Conservation (phyloP, 2,329 filamentous ascomycete species). For the Fusarium sp. region DNA sequence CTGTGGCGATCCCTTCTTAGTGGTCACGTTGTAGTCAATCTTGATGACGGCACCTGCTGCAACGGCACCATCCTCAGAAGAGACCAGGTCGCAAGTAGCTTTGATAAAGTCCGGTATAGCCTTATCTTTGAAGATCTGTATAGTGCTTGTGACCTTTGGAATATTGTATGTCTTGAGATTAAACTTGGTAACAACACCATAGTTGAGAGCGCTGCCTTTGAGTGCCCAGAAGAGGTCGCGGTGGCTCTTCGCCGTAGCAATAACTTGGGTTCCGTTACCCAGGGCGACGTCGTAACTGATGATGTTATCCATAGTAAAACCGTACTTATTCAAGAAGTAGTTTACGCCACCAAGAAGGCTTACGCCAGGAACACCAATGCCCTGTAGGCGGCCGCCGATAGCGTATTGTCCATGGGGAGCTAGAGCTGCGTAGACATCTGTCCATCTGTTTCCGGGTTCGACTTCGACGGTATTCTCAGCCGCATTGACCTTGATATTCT, state of each 20-base stretch:
- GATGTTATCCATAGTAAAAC: slow-evolving; percentile 48
- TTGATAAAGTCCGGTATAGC: slow-evolving; percentile 46
- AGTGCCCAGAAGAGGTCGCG: slow-evolving; percentile 55
- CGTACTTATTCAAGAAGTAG: slow-evolving; percentile 50
- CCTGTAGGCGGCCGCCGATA: slow-evolving; percentile 51
- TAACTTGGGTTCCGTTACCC: slow-evolving; percentile 57
- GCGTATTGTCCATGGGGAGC: slow-evolving; percentile 42
- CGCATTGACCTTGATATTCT: slow-evolving; percentile 4
- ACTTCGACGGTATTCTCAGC: slow-evolving; percentile 25
- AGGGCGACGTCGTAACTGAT: slow-evolving; percentile 60
- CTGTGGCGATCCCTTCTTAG: slow-evolving; percentile 40
- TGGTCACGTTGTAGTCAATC: slow-evolving; percentile 51
- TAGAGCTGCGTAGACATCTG: slow-evolving; percentile 48
- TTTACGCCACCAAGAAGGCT: slow-evolving; percentile 50
- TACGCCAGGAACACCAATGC: slow-evolving; percentile 51
- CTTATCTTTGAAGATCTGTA: slow-evolving; percentile 52
- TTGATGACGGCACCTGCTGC: slow-evolving; percentile 54
- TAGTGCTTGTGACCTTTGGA: slow-evolving; percentile 52
- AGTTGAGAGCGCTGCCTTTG: slow-evolving; percentile 55
- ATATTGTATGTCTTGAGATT: slow-evolving; percentile 47
- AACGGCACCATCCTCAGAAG: slow-evolving; percentile 44
- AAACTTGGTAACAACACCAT: slow-evolving; percentile 55
- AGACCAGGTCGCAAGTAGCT: slow-evolving; percentile 48
- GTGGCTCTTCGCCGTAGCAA: slow-evolving; percentile 55
- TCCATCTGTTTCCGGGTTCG: slow-evolving; percentile 41